Conservation (phyloP, 2,329 filamentous ascomycete genomes). For the Colletotrichum salicis region DNA sequence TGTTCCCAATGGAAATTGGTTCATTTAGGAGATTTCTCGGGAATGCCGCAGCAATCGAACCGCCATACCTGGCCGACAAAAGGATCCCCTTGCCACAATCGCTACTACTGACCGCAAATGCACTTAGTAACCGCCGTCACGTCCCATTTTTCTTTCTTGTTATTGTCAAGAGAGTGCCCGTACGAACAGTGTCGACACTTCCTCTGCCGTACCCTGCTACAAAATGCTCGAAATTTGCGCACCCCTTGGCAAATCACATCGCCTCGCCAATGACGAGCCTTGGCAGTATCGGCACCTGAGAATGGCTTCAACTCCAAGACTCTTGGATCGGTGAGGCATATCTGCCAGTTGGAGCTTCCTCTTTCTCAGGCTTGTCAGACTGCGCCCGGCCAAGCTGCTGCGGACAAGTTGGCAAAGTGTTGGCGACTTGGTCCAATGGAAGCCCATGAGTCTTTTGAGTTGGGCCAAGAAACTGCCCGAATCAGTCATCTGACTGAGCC, state of each 20-base stretch:
- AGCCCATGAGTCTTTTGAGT: not conserved
- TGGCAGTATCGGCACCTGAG: not conserved
- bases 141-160: not conserved
- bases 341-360: not conserved
- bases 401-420: conserved; percentile 27
- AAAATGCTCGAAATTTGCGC: not conserved
- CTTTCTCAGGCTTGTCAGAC: not conserved
- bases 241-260: not conserved
- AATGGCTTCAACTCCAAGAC: not conserved
- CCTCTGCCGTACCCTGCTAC: not conserved
- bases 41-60: not conserved
- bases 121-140: not conserved
- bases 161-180: not conserved
- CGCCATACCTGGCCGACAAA: not conserved
- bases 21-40: conserved; percentile 23
- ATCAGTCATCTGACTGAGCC: conserved; percentile 12
- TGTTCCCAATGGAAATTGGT: not conserved
- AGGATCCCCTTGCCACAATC: not conserved
- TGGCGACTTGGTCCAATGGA: conserved; percentile 1
- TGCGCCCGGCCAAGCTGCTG: conserved; percentile 33
- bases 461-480: not conserved
- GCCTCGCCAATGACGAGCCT: not conserved
- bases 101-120: not conserved
- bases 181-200: not conserved
- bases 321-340: not conserved